phyloP scores from a whole-genome alignment of 2,329 filamentous ascomycete genomes.

The Lachnellula occidentalis region DNA sequence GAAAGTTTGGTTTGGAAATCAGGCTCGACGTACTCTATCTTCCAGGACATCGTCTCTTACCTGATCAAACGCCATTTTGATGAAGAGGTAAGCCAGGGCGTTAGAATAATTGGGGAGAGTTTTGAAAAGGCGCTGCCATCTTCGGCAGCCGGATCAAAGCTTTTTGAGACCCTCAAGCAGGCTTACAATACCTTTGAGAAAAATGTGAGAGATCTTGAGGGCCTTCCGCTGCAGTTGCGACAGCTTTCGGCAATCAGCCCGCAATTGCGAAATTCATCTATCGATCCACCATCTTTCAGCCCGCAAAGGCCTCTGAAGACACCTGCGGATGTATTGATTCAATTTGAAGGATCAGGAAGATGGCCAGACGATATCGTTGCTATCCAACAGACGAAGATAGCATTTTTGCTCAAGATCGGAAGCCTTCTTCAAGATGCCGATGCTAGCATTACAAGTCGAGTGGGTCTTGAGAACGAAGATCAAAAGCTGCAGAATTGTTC shows the following conservation, averaged over 20 bases:
- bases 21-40: slow-evolving; percentile 54
- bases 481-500: slow-evolving; percentile 68
- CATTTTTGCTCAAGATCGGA: slow-evolving; percentile 67
- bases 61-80: slow-evolving; percentile 66
- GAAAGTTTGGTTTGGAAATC: slow-evolving; percentile 87
- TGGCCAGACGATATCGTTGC: slow-evolving; percentile 91
- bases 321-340: slow-evolving; percentile 74
- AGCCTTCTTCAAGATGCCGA: slow-evolving; percentile 60
- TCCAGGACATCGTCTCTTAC: slow-evolving; percentile 74
- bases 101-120: slow-evolving; percentile 40
- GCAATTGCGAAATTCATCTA: slow-evolving; percentile 67
- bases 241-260: slow-evolving; percentile 71
- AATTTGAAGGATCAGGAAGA: slow-evolving; percentile 86
- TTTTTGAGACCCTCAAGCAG: slow-evolving; percentile 64
- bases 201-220: slow-evolving; percentile 70
- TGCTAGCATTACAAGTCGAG: slow-evolving; percentile 55
- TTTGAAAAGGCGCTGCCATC: slow-evolving; percentile 40
- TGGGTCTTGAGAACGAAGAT: slow-evolving; percentile 76
- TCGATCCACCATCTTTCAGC: slow-evolving; percentile 45
- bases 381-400: slow-evolving; percentile 90
- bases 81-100: slow-evolving; percentile 37
- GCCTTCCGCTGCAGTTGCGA: slow-evolving; percentile 80
- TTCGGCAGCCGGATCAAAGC: slow-evolving; percentile 33
- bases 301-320: slow-evolving; percentile 35
- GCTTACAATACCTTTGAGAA: slow-evolving; percentile 70